phyloP scores from a whole-genome alignment of 768 basidiomycete genomes.

The Lepiota venenata region DNA sequence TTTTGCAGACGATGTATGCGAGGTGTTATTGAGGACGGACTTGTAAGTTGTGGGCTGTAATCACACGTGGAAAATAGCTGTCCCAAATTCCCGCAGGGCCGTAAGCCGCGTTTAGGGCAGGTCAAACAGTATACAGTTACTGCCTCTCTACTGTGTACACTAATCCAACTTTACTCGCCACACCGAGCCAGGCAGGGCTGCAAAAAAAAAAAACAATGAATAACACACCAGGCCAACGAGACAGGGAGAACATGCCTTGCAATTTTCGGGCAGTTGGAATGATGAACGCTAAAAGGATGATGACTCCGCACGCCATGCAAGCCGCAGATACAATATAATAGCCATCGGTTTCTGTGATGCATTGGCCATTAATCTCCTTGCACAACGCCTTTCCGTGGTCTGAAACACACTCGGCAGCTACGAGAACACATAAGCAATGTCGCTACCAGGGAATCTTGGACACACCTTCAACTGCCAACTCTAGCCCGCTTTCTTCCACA shows the following conservation, averaged over 20 bases:
- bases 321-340: constrained; percentile 82
- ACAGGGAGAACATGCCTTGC: constrained; percentile 59
- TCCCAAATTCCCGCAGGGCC: constrained; percentile 13
- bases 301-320: constrained; percentile 76
- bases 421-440: constrained; percentile 13
- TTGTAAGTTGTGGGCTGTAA: constrained; percentile 19
- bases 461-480: constrained; percentile 55
- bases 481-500: constrained; percentile 53
- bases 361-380: constrained; percentile 69
- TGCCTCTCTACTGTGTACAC: neutral
- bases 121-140: constrained; percentile 3
- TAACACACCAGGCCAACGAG: neutral
- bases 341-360: constrained; percentile 84
- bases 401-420: constrained; percentile 87
- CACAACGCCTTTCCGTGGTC: constrained; percentile 87
- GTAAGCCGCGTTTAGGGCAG: constrained; percentile 5
- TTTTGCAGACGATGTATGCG: constrained; percentile 18
- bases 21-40: constrained; percentile 17
- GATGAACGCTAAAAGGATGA: constrained; percentile 72
- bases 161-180: constrained; percentile 64
- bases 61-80: constrained; percentile 43
- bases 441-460: neutral
- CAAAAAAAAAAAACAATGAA: constrained; percentile 10
- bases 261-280: constrained; percentile 81
- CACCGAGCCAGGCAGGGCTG: constrained; percentile 64